Evolutionary conservation across 1,284 basidiomycete genomes (phyloP).

Genomic region (Phaffia rhodozyma): DNA sequence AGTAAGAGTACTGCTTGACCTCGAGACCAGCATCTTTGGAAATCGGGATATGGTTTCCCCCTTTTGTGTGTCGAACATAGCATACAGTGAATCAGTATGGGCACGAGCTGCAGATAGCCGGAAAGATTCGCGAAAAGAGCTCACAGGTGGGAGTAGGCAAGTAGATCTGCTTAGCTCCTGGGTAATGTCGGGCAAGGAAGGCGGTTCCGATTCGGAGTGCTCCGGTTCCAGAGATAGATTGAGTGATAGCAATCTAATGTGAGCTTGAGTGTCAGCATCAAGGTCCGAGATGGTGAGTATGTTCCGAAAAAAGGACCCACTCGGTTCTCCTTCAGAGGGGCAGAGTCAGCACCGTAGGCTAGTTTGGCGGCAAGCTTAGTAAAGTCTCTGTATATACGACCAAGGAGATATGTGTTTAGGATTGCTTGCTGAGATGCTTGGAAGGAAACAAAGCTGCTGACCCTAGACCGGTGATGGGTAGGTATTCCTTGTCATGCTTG

Average conservation of each 20-base stretch:
- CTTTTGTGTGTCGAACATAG: not conserved
- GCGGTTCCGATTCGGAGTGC: conserved; percentile 92
- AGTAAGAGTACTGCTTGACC: conserved; percentile 87
- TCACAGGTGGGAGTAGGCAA: conserved; percentile 94
- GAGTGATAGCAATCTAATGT: conserved; percentile 73
- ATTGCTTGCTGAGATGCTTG: not conserved
- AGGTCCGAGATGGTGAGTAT: not conserved
- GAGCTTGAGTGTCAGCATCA: not conserved
- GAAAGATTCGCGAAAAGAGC: too few species aligned
- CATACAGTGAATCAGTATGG: not conserved
- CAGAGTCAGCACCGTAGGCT: conserved; percentile 77
- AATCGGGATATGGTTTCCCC: conserved; percentile 2
- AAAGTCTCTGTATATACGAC: conserved; percentile 44
- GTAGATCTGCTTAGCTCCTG: conserved; percentile 79
- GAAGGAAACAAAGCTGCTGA: conserved; percentile 18
- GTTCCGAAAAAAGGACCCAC: conserved; percentile 41
- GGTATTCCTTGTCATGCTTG: conserved; percentile 90
- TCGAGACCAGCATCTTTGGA: conserved; percentile 48
- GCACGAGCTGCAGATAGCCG: conserved; percentile 28
- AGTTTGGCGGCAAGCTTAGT: conserved; percentile 80
- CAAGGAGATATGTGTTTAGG: conserved; percentile 44
- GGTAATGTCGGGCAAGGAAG: conserved; percentile 84
- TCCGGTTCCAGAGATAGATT: conserved; percentile 96
- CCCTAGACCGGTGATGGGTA: conserved; percentile 66
- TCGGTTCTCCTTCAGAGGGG: conserved; percentile 58